A percentile compares a stretch with the other conserved stretches of the same genome.
These are phyloP conservation scores for Pythium scleroteichum DNA, from an alignment of 352 stramenopile species.

Conservation along the genomic window DNA sequence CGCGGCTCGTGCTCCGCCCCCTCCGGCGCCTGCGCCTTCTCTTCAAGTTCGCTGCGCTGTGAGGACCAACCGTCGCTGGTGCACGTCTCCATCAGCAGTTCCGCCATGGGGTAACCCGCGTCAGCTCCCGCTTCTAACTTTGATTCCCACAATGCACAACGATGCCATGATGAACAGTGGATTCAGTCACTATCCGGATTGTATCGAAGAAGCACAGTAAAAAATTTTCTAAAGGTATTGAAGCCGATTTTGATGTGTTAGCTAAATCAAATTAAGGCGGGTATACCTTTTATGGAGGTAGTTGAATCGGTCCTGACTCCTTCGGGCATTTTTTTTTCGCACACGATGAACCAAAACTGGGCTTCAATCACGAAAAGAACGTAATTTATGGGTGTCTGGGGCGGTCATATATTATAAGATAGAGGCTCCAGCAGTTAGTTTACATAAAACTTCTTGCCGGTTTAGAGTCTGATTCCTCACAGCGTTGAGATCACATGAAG, in stretches of 20 bases:
- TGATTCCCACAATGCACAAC: slow-evolving; percentile 24
- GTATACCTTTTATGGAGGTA: slow-evolving; percentile 9
- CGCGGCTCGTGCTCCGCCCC: slow-evolving; percentile 20
- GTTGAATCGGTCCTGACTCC: slow-evolving; percentile 32
- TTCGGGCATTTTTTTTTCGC: slow-evolving; percentile 21
- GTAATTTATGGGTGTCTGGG: slow-evolving; percentile 16
- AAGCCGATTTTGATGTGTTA: not conserved
- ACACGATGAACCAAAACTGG: slow-evolving; percentile 9
- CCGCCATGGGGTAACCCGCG: slow-evolving; percentile 7
- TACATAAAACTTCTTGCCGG: slow-evolving; percentile 4
- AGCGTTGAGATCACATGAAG: no score
- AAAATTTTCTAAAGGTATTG: slow-evolving; percentile 2
- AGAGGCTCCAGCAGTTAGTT: slow-evolving; percentile 21
- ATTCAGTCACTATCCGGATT: slow-evolving; percentile 25
- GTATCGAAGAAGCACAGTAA: slow-evolving; percentile 18
- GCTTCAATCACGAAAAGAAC: slow-evolving; percentile 12
- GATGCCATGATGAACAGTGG: slow-evolving; percentile 22
- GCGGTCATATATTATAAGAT: slow-evolving; percentile 25
- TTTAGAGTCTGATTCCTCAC: not conserved
- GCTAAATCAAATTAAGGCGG: slow-evolving; percentile 3
- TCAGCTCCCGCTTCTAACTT: slow-evolving; percentile 11
- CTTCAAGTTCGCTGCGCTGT: not conserved
- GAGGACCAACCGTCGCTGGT: not conserved
- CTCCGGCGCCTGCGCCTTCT: not conserved
- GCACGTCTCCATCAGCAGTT: slow-evolving; percentile 19